Base-by-base conservation (phyloP, 805 yeast species). In the Yarrowia sp. region DNA sequence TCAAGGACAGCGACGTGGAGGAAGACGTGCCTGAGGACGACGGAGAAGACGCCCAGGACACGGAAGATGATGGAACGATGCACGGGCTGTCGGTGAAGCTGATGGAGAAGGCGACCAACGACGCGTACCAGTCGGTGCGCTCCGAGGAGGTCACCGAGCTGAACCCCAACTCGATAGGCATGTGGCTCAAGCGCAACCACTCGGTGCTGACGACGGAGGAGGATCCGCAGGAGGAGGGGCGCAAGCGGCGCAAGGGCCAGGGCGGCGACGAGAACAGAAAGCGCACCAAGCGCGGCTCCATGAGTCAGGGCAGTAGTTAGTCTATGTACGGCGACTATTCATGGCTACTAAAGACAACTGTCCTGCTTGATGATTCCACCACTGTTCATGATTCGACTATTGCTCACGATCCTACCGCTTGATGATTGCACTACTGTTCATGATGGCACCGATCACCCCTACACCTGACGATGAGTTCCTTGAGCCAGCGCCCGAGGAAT, bases 21-120 rank as follows among this genome's bases (percentile, higher is more conserved):
- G 47, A 55, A 13, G 36, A 36, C 5, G 4, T 55, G 42, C 21
- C 4, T 2, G 47, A 55, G 18, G 35, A 2, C 6, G 47, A 55
- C 9, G 35, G 6, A 5, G 38, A 25, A 6, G 27, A 33, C n/a
- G 56, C n/a, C n/a, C n/a, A n/a, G n/a, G n/a, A n/a, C n/a, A n/a
- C 32, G 29, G 46, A 6, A 9, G 42, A 18, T 4, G 60, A 25
- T 27, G 29, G 29, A 27, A 31, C 56, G 2, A 32, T 14, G 2
- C 56, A 47, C 12, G 39, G 19, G 4, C 8, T 51, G 42, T 51
- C 58, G 18, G 47, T 39, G 12, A 39, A 38, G 21, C 16, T 55
- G 47, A 55, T 55, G 61, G 61, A 55, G 7, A 55, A 55, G 38
- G 61, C 61, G n/a, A 55, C 47, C n/a, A 55, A 19, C 14, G 47